Conservation (phyloP, 768 basidiomycete species). For the Lactarius akahatsu region DNA sequence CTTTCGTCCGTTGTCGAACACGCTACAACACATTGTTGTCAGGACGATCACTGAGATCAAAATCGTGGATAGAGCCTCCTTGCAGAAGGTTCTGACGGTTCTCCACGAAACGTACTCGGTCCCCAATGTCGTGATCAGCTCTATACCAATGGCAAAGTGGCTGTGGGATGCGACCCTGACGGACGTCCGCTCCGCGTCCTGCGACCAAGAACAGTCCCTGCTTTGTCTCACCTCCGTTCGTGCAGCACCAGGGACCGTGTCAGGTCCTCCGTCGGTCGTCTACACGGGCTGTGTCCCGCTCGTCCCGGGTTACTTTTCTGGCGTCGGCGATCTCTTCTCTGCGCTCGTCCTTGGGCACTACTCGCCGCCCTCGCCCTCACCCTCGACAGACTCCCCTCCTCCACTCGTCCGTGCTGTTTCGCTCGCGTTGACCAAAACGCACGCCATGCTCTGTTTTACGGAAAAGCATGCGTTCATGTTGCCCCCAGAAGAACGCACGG, state of each 20-base stretch:
- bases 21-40: neutral
- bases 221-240: slow-evolving; percentile 78
- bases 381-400: slow-evolving; percentile 33
- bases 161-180: slow-evolving; percentile 55
- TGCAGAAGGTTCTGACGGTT: slow-evolving; percentile 64
- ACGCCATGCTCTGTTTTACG: slow-evolving; percentile 67
- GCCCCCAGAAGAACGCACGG: slow-evolving; percentile 56
- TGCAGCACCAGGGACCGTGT: slow-evolving; percentile 29
- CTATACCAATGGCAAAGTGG: slow-evolving; percentile 70
- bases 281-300: slow-evolving; percentile 73
- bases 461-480: slow-evolving; percentile 53
- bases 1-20: slow-evolving; percentile 15
- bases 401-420: slow-evolving; percentile 62
- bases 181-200: slow-evolving; percentile 37
- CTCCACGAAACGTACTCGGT: slow-evolving; percentile 78
- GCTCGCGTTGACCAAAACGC: slow-evolving; percentile 70
- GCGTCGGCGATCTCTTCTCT: slow-evolving; percentile 96
- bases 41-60: slow-evolving; percentile 76
- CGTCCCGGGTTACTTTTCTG: slow-evolving; percentile 90
- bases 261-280: slow-evolving; percentile 43
- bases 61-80: slow-evolving; percentile 63
- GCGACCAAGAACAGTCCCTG: slow-evolving; percentile 47
- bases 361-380: slow-evolving; percentile 36
- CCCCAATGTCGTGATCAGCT: slow-evolving; percentile 89
- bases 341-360: slow-evolving; percentile 87